Base-by-base conservation (phyloP, 1,284 basidiomycete genomes). In the Lentinus polychrous region DNA sequence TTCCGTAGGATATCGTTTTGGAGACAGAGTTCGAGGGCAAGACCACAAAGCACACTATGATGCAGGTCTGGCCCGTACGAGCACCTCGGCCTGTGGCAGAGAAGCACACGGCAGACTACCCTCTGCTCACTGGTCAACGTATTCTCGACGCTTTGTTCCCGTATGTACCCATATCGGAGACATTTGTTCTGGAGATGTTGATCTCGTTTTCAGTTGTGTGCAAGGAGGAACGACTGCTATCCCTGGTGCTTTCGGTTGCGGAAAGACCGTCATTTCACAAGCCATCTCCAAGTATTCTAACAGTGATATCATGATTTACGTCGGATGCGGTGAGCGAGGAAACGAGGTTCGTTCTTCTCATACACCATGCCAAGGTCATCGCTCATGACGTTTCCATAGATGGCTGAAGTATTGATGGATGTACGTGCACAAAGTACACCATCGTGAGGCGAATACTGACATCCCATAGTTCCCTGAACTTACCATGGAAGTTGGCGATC, bases 201-300 rank as follows among this genome's bases (percentile, higher is more conserved):
- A 51, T 47, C n/a, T n/a, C n/a, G 31, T 47, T n/a, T 51, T 1
- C 58, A 88, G 86, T 22, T 95, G 93, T 68, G 94, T 99, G 2
- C 96, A 99, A 73, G 96, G 96, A 59, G 96, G 96, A 52, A 99
- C 96, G 8, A 99, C 96, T 6, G 94, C 95, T 54, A 99, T 99
- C 66, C 96, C 96, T 24, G 96, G 96, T 59, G 96, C 96, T 58
- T 99, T 99, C 68, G 96, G 96, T 62, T 98, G 95, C 62, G 92
- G 92, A 58, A 94, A 94, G 76, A 97, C 94, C 20, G 94, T 97
- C 60, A 97, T 97, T 61, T 94, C 92, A 34, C 86, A 96, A 73
- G 96, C 95, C 11, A 75, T 99, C 53, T 98, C 96, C 57, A 99
- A 99, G 68, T 99, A 86, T 72, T 99, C 96, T 32, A 99, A 99